These are phyloP conservation scores for Penicillium longicatenatum DNA, from an alignment of 495 filamentous ascomycete genomes.

Conservation along the genomic window DNA sequence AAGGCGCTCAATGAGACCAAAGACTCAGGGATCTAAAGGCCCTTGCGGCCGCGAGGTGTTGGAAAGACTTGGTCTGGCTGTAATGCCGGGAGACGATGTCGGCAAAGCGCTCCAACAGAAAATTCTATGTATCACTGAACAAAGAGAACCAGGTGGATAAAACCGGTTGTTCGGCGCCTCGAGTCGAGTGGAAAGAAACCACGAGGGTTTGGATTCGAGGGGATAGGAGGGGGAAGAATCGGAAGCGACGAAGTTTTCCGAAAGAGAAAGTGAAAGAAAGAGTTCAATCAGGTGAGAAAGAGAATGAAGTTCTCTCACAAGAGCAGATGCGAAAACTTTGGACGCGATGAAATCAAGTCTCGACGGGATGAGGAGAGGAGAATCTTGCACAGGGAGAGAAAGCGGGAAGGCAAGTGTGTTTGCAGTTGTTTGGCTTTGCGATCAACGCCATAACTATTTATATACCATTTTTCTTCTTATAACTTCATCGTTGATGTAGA, in stretches of 20 bases:
- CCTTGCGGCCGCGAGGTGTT: slow-evolving; percentile 25
- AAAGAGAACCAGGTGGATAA: not conserved
- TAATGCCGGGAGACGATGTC: slow-evolving; percentile 26
- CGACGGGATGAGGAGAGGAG: slow-evolving; percentile 21
- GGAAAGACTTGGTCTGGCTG: slow-evolving; percentile 28
- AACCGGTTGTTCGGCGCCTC: slow-evolving; percentile 8
- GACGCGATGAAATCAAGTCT: slow-evolving; percentile 6
- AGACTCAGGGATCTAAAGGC: slow-evolving; percentile 26
- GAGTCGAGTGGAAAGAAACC: slow-evolving; percentile 8
- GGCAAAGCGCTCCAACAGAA: slow-evolving; percentile 15
- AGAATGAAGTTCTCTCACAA: not conserved
- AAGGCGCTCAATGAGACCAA: slow-evolving; percentile 24
- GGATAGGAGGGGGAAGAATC: slow-evolving; percentile 22
- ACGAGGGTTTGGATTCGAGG: slow-evolving; percentile 16
- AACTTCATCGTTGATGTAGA: not conserved
- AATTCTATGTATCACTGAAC: not conserved
- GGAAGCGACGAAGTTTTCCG: slow-evolving; percentile 24
- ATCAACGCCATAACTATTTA: slow-evolving; percentile 2
- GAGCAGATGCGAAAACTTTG: slow-evolving; percentile 9
- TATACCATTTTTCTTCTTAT: not conserved
- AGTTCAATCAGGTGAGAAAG: slow-evolving; percentile 21
- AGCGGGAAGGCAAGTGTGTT: slow-evolving; percentile 34
- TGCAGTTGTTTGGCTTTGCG: slow-evolving; percentile 31
- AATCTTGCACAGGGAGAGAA: slow-evolving; percentile 30
- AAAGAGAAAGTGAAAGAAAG: slow-evolving; percentile 4